These are phyloP conservation scores for Pichia scutulata DNA, from an alignment of 805 yeast genomes.

Conservation along the genomic window DNA sequence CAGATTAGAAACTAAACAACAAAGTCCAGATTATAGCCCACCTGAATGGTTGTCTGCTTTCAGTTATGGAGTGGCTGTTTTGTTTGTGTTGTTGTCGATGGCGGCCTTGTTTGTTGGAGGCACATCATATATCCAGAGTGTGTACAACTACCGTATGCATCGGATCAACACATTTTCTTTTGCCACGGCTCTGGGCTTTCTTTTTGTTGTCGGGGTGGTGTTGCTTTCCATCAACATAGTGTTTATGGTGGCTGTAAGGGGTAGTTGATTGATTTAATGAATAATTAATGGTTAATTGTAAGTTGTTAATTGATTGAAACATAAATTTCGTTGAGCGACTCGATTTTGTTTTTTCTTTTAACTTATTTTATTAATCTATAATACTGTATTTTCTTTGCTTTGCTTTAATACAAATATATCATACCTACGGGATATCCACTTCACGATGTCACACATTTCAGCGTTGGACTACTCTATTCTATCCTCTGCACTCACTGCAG, in stretches of 20 bases:
- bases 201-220: constrained; percentile 14
- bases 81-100: constrained; percentile 33
- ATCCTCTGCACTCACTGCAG: constrained; percentile 3
- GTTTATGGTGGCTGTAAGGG: constrained; percentile 3
- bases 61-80: constrained; percentile 24
- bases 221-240: constrained; percentile 9
- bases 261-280: background rate
- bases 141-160: constrained; percentile 36
- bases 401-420: background rate
- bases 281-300: no score
- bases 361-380: no score
- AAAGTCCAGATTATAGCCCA: background rate
- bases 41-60: constrained; percentile 6
- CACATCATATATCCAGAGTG: constrained; percentile 36
- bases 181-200: constrained; percentile 16
- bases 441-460: constrained; percentile 6
- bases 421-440: background rate
- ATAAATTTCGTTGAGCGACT: background rate
- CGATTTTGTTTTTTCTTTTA: background rate
- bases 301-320: no score
- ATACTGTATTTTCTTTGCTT: no score
- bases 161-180: constrained; percentile 34
- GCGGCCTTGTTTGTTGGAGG: constrained; percentile 32
- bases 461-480: constrained; percentile 3
- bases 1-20: constrained; percentile 30